A percentile compares a stretch with the other conserved stretches of the same genome.
phyloP scores from a whole-genome alignment of 805 yeast genomes.

The Candida loeiensis region DNA sequence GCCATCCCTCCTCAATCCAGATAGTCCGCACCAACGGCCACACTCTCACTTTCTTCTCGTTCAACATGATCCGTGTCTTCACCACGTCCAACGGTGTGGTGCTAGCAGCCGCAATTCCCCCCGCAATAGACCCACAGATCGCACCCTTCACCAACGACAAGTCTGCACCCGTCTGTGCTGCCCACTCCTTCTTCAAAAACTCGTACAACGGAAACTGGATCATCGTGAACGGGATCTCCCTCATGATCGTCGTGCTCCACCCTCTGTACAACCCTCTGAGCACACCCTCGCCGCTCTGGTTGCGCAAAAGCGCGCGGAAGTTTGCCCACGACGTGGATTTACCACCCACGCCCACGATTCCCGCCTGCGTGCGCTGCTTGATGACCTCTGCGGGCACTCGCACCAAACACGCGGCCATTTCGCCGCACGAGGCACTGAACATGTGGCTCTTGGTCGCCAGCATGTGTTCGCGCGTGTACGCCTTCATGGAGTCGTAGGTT shows the following conservation, averaged over 20 bases:
- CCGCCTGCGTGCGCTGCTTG: constrained; percentile 85
- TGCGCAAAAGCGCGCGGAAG: constrained; percentile 55
- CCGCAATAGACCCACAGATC: constrained; percentile 76
- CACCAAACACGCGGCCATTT: constrained; percentile 86
- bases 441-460: constrained; percentile 55
- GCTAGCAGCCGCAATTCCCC: constrained; percentile 75
- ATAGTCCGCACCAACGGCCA: constrained; percentile 48
- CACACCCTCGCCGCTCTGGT: constrained; percentile 74
- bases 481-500: constrained; percentile 77
- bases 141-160: constrained; percentile 76
- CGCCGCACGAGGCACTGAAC: constrained; percentile 87
- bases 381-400: constrained; percentile 97
- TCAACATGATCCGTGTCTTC: constrained; percentile 83
- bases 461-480: constrained; percentile 30
- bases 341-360: constrained; percentile 29
- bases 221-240: constrained; percentile 95
- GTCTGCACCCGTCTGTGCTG: constrained; percentile 31
- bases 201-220: constrained; percentile 96
- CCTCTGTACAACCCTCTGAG: constrained; percentile 84
- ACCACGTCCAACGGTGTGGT: constrained; percentile 80
- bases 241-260: constrained; percentile 84
- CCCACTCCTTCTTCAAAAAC: constrained; percentile 62
- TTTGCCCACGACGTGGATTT: constrained; percentile 65
- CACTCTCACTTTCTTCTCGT: constrained; percentile 46
- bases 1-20: constrained; percentile 66